Evolutionary conservation across 805 yeast species (phyloP), one percentile per base, ranked within the genome.

Genomic region (Nakazawaea populi): DNA sequence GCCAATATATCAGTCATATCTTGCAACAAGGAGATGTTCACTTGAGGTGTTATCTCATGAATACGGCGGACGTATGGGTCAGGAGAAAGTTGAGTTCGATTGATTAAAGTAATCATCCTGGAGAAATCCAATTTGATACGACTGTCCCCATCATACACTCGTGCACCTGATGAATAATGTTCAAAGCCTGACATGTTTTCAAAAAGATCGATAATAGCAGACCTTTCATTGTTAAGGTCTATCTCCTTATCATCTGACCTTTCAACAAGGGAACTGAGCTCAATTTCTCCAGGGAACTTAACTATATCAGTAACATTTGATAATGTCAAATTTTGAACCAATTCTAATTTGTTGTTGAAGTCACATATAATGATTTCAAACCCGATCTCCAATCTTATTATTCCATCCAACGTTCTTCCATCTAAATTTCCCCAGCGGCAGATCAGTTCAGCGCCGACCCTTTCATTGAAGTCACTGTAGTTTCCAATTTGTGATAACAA

Each of bases 321-420:
- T 42, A 78, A 53, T 0, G 79, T 67, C 4, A 73, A 65, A 56
- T 74, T 77, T 1, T 77, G 71, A 6, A 80, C 70, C 35, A 81
- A 54, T 51, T 72, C 72, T 5, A 79, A 43, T 51, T 76, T 73
- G n/a, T 70, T 73, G n/a, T 59, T 50, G 62, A 83, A 81, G 58
- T 82, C 80, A 64, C 88, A 83, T 10, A 82, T 49, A 10, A 82
- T 70, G n/a, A 82, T 70, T 60, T 82, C 88, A 60, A 72, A 83
- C 0, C 86, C 86, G 42, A 78, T 65, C 58, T 83, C 87, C 18
- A 82, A 68, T 56, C 88, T 66, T 5, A 83, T 66, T 28, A 73
- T 66, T 0, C 87, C 88, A 60, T 82, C 84, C 27, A 83, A 63
- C 7, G 66, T 67, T 0, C 83, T 83, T 49, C 76, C 77, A 14